phyloP scores from a whole-genome alignment of 2,329 filamentous ascomycete species.

The Paracoccidioides brasiliensis region DNA sequence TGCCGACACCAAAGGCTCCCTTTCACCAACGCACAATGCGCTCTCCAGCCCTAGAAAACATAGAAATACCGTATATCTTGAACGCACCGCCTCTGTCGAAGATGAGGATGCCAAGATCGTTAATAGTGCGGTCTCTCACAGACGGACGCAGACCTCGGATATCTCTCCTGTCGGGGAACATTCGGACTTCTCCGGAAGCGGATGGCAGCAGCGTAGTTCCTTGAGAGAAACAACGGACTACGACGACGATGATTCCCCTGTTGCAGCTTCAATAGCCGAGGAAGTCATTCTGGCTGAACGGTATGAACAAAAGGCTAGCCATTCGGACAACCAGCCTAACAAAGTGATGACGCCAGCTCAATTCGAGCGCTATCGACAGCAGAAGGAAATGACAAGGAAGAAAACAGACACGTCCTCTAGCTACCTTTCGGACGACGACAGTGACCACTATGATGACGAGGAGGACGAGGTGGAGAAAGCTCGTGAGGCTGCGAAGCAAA shows the following conservation, averaged over 20 bases:
- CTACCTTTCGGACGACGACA: slow-evolving; percentile 44
- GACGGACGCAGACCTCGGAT: neutral
- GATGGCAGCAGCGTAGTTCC: neutral
- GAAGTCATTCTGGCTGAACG: slow-evolving; percentile 34
- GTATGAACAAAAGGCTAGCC: slow-evolving; percentile 28
- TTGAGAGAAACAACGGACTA: neutral
- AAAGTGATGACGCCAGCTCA: slow-evolving; percentile 86
- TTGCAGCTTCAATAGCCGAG: slow-evolving; percentile 24
- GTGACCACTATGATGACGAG: slow-evolving; percentile 53
- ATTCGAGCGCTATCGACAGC: slow-evolving; percentile 65
- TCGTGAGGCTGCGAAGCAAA: slow-evolving; percentile 58
- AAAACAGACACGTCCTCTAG: slow-evolving; percentile 36
- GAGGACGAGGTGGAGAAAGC: slow-evolving; percentile 70
- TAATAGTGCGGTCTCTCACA: neutral
- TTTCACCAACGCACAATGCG: neutral
- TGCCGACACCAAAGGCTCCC: neutral
- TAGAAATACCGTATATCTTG: neutral
- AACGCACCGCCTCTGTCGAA: neutral
- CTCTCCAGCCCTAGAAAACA: neutral
- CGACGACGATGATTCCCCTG: neutral
- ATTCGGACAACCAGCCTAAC: slow-evolving; percentile 34
- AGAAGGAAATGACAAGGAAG: slow-evolving; percentile 54
- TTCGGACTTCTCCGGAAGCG: neutral
- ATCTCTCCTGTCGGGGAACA: neutral
- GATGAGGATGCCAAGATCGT: slow-evolving; percentile 1